A percentile compares a stretch with the other conserved stretches of the same genome.
Evolutionary conservation across 768 basidiomycete genomes (phyloP).

Genomic region (Termitomyces heimii): DNA sequence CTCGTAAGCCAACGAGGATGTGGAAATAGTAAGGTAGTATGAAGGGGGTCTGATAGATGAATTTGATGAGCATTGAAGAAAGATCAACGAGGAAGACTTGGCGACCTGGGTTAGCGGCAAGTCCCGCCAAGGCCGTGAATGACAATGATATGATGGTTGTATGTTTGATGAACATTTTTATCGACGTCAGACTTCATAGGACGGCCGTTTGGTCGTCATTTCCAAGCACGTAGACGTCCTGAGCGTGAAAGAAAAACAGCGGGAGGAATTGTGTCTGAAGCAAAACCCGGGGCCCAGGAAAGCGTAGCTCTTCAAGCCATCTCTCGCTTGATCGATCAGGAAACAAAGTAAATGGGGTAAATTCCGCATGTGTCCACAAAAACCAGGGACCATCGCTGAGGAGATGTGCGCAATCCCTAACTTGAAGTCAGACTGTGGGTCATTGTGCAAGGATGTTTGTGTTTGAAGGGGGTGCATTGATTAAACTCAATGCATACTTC

Average conservation of each 20-base stretch:
- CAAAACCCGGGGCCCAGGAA: not conserved
- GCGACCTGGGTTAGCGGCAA: not conserved
- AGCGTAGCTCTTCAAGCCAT: not conserved
- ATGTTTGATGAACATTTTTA: not conserved
- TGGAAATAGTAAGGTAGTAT: slow-evolving; percentile 1
- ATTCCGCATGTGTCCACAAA: not conserved
- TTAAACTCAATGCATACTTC: not conserved
- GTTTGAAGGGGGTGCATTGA: not conserved
- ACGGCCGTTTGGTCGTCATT: no score
- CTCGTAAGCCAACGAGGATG: not conserved
- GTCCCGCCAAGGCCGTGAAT: not conserved
- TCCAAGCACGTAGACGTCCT: not conserved
- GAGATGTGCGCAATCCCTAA: not conserved
- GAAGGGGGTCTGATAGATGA: not conserved
- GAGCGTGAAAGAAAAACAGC: not conserved
- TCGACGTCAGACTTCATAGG: no score
- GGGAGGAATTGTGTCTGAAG: not conserved
- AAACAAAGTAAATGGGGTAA: not conserved
- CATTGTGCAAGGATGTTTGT: not conserved
- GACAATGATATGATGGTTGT: not conserved
- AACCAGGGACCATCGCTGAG: not conserved
- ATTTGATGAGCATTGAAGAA: not conserved
- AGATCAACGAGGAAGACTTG: not conserved
- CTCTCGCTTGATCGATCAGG: not conserved
- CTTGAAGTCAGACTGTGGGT: not conserved